These are phyloP conservation scores for Emergomyces orientalis DNA, from an alignment of 2,329 filamentous ascomycete genomes.

Conservation along the genomic window DNA sequence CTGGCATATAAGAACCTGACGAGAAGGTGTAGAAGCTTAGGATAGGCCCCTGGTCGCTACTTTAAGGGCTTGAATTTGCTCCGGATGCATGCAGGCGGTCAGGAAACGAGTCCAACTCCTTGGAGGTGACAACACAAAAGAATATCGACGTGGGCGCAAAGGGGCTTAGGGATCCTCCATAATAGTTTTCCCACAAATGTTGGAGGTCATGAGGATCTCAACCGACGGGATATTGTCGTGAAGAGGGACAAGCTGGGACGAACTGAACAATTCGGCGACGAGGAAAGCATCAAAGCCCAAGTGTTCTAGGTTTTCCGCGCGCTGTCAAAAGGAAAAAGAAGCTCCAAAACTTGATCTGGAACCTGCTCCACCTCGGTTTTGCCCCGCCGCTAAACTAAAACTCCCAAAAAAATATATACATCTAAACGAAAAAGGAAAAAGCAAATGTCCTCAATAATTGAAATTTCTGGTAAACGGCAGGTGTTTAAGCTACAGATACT, in stretches of 20 bases:
- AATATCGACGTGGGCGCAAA: neutral
- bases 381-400: neutral
- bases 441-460: neutral
- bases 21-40: neutral
- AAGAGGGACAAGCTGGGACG: neutral
- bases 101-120: neutral
- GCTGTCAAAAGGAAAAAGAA: neutral
- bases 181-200: neutral
- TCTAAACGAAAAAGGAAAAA: too few species aligned
- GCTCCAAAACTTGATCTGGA: neutral
- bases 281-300: neutral
- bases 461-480: neutral
- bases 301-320: too few species aligned
- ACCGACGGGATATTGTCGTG: neutral
- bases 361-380: neutral
- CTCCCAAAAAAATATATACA: neutral
- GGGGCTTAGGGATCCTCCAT: neutral
- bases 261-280: neutral
- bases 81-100: neutral
- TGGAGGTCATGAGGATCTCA: neutral
- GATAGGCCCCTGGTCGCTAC: neutral
- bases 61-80: neutral
- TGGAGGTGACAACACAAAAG: neutral
- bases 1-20: neutral
- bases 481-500: neutral